A percentile compares a stretch with the other conserved stretches of the same genome.
phyloP scores from a whole-genome alignment of 2,329 filamentous ascomycete species.

The Niveomyces coronatus region DNA sequence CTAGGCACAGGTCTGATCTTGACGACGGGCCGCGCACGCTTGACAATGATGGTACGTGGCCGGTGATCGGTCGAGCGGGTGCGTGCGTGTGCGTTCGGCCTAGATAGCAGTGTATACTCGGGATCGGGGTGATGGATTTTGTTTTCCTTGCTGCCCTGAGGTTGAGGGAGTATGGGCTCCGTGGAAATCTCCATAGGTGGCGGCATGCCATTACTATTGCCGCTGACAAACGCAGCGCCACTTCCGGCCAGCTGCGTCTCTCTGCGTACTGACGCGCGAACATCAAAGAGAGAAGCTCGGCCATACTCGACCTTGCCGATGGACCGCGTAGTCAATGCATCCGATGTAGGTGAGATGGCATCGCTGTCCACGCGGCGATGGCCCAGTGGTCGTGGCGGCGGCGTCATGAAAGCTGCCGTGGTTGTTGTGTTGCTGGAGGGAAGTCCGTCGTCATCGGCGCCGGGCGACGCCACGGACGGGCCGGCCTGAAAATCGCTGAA shows the following conservation, averaged over 20 bases:
- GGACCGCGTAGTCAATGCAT: slow-evolving; percentile 23
- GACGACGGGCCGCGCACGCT: slow-evolving; percentile 17
- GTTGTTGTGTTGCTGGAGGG: no score
- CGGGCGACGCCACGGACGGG: not conserved
- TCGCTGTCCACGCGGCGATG: slow-evolving; percentile 3
- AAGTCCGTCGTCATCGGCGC: not conserved
- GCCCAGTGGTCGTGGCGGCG: no score
- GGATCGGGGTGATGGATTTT: no score
- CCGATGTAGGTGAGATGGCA: slow-evolving; percentile 20
- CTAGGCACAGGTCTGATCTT: slow-evolving; percentile 20
- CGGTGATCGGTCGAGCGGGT: slow-evolving; percentile 17
- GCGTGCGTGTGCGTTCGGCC: slow-evolving; percentile 14
- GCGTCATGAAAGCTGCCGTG: no score
- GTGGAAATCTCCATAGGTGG: no score
- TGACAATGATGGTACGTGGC: slow-evolving; percentile 22
- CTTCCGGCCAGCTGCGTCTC: not conserved
- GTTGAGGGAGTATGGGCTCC: no score
- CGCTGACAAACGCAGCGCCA: no score
- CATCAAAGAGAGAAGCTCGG: slow-evolving; percentile 29
- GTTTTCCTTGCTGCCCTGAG: no score
- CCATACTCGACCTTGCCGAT: slow-evolving; percentile 29
- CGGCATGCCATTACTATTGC: no score
- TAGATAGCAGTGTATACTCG: no score
- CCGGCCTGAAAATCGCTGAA: slow-evolving; percentile 2
- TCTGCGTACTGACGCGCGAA: slow-evolving; percentile 18